Evolutionary conservation across 495 filamentous ascomycete genomes (phyloP), one percentile per base, ranked within the genome.

Genomic region (Pseudevernia furfuracea): DNA sequence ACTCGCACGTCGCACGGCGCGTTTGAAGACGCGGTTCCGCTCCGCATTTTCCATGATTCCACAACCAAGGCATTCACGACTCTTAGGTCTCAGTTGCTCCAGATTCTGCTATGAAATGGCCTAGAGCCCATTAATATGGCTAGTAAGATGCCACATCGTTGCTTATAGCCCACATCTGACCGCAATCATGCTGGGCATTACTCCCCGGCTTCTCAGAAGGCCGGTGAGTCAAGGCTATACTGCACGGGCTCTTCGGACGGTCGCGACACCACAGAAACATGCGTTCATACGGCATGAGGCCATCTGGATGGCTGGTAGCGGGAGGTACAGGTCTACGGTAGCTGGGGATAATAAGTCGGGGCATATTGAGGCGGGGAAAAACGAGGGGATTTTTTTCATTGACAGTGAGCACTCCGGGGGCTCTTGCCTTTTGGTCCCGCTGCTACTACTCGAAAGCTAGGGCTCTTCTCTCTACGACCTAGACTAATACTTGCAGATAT

Each of bases 331-430:
- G 71, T 82, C 75, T 64, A 79, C 76, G 1, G 60, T 80, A 39
- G 76, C 78, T 1, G 81, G 79, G 32, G 79, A 83, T 37, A 74
- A 82, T 62, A 80, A 86, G 67, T 80, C 78, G 12, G 93, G 94
- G 4, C 92, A 96, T 71, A 96, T 98, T 65, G 74, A 81, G 28
- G 72, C 88, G 9, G 78, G 73, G 2, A 74, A 85, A 1, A 87
- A 88, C 63, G 91, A 97, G 76, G 86, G 85, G 0, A 85, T 97
- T 32, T 69, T 98, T 10, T 98, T 92, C 75, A 85, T 98, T 66
- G 91, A 96, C 71, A 96, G 91, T 95, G 75, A 70, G 85, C 74
- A 23, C 41, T 41, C 34, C 10, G 25, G 17, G 21, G 6, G 1
- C 4, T 15, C 34, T 4, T 15, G 34, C 25, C n/a, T 28, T 62